Conservation (phyloP, 2,329 filamentous ascomycete species). For the Colletotrichum graminicola region DNA sequence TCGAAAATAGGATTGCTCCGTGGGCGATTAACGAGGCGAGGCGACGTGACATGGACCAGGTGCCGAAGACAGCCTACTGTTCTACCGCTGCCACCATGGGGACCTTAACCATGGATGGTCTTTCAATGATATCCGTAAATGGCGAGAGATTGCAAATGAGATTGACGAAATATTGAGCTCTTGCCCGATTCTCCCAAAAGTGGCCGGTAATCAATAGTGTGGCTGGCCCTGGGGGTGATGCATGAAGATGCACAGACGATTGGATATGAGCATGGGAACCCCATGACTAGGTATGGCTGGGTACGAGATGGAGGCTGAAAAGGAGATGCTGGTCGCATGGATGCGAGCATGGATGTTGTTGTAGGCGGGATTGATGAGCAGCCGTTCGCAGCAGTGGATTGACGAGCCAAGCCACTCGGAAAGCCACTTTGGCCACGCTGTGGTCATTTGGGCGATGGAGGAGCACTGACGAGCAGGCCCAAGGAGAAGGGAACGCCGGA, state of each 20-base stretch:
- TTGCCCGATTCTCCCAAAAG: slow-evolving; percentile 19
- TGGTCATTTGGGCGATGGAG: neutral
- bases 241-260: slow-evolving; percentile 42
- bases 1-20: slow-evolving; percentile 22
- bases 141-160: slow-evolving; percentile 33
- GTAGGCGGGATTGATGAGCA: slow-evolving; percentile 13
- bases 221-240: slow-evolving; percentile 17
- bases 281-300: slow-evolving; percentile 35
- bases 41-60: slow-evolving; percentile 35
- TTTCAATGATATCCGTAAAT: slow-evolving; percentile 16
- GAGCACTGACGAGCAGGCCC: neutral
- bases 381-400: slow-evolving; percentile 14
- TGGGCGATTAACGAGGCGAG: slow-evolving; percentile 39
- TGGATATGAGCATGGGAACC: slow-evolving; percentile 41
- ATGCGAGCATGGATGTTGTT: slow-evolving; percentile 34
- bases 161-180: slow-evolving; percentile 34
- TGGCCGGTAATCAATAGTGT: slow-evolving; percentile 17
- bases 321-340: slow-evolving; percentile 33
- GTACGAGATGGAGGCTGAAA: slow-evolving; percentile 40
- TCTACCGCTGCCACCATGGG: slow-evolving; percentile 24
- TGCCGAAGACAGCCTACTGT: slow-evolving; percentile 16
- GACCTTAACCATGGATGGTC: slow-evolving; percentile 9
- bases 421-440: neutral
- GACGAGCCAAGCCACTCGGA: slow-evolving; percentile 8
- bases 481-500: slow-evolving; percentile 17